Base-by-base conservation (phyloP, 805 yeast species). In the Schwanniomyces polymorphus region DNA sequence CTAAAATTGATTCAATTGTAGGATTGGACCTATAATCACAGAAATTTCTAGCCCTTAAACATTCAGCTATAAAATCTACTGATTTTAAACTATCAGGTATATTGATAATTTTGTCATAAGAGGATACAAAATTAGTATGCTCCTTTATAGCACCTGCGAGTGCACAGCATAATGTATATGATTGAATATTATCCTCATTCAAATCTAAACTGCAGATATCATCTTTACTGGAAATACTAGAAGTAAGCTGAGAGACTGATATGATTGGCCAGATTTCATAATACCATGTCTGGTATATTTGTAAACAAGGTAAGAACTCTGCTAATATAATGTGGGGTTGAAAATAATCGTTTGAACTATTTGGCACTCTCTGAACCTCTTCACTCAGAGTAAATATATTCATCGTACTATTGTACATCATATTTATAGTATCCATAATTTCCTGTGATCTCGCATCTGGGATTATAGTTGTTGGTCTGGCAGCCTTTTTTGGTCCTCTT, bases 221-320 rank as follows among this genome's bases (percentile, higher is more conserved):
- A 27, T 53, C 46, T 14, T 49, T 45, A 16, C 46, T 51, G 41
- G 40, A 58, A 8, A 63, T 50, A 40, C 56, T 42, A 11, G 60
- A 53, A 4, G 67, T 64, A 33, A 69, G 54, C 37, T 64, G 67
- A 2, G 69, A 67, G 26, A 66, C 65, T 14, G 65, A 60, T 11
- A 63, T 55, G 16, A 63, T 67, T 12, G 75, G 75, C 75, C 75
- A 70, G 21, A 67, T 63, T 5, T 74, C 73, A 49, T 69, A 69
- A 46, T 61, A 70, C 72, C 73, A 69, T 8, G 74, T 68, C 49
- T 70, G 74, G 53, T 65, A 70, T 4, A 68, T 55, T 50, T 67
- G 71, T 14, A 70, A 56, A 35, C 65, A 64, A 14, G 69, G 72
- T 11, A 68, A 50, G n/a, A 70, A 49, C 39, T 55, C 53, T 33